Base-by-base conservation (phyloP, 2,329 filamentous ascomycete species). In the Xylaria sp. region DNA sequence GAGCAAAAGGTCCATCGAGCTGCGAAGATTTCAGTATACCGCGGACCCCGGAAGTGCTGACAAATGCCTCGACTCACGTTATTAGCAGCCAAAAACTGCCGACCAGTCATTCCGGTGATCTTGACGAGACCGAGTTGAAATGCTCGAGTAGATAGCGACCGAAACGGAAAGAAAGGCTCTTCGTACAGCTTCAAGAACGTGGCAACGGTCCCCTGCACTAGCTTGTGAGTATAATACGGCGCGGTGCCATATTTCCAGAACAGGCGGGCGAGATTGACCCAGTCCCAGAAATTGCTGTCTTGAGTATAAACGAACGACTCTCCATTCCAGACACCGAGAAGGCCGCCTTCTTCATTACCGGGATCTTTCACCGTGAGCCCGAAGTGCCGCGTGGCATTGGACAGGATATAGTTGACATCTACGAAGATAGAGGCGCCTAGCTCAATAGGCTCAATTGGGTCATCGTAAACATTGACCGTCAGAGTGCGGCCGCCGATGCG, bases 341-440 rank as follows among this genome's bases (percentile, higher is more conserved):
- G 81, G 33, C 85, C 86, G 15, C 86, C 86, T 20, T 84, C 82
- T 41, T 86, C 82, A 8, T 82, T 78, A 20, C 84, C 82, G 1
- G 80, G 80, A 10, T 81, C 81, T n/a, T 79, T 82, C 1, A 89
- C 82, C 0, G 83, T 82, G 3, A 99, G 88, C n/a, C 88, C 88
- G 77, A 97, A 94, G 15, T 88, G 85, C 39, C 86, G 81, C 8
- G 88, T 90, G 0, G 94, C 92, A 64, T 92, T 90, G 75, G 90
- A 88, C 48, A 99, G 86, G 75, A 97, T 97, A 48, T 89, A 84
- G 77, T 98, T 99, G 52, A 92, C 88, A 58, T 91, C 80, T 54
- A 98, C 93, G 78, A 98, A 99, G 75, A 98, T 97, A 70, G 92
- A 95, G 12, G 92, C 96, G 18, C 96, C 96, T 0, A 98, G 85